Base-by-base conservation (phyloP, 106 monocot species). In the Ottelia alismoides region DNA sequence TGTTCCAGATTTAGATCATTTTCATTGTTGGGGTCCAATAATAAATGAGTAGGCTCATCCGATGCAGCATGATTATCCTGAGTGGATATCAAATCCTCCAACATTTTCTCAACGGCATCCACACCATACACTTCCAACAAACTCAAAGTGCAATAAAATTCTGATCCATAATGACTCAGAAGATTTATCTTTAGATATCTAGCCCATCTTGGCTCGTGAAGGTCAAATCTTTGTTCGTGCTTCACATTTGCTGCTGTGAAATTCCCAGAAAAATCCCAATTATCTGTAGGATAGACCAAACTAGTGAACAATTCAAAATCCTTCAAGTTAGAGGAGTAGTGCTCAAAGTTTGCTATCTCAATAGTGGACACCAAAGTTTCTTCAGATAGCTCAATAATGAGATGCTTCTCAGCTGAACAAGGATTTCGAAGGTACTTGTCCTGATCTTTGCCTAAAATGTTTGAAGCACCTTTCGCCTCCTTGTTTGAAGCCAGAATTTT, bases 61-160 rank as follows among this genome's bases (percentile, higher is more conserved):
- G 70, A 20, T 76, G 64, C 72, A 12, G 14, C 28, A n/a, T 23
- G 55, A 45, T 64, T 72, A 49, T 53, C 72, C 49, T 79, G 83
- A 52, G 45, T 71, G 49, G 87, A 66, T 27, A 92, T 92, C 67
- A 87, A 65, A 77, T 87, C 74, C 64, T 92, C 87, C 29, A 92
- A 71, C 92, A 92, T 87, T 52, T 61, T 87, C 74, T 92, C 92
- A 50, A 92, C 83, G 21, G 83, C 92, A 77, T 92, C 92, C 50
- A 92, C 83, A 26, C 92, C 92, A 68, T 77, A 87, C 3, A 92
- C 87, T 65, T 92, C 80, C 1, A 92, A 65, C 5, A 68, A 45
- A 70, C 92, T 92, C 44, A 92, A 31, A 1, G 92, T 92, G 53
- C 92, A 92, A 27, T 87, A 92, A 62, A 92, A 92, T 46, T 87